phyloP scores from a whole-genome alignment of 192 early-diverging fungal genomes.

The Backusella luteola region DNA sequence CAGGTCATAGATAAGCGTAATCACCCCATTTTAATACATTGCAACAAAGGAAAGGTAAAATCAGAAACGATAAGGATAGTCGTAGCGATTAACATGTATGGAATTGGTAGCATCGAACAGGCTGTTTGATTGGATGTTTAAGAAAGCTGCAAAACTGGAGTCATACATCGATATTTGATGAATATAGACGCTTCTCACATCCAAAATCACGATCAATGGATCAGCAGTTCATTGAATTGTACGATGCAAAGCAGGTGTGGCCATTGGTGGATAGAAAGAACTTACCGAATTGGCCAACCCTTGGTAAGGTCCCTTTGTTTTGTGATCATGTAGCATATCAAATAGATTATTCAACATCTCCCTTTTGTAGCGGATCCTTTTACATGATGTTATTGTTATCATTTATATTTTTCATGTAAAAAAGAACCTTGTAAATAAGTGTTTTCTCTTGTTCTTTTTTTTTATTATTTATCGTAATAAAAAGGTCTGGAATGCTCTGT shows the following conservation, averaged over 20 bases:
- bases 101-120: conserved; percentile 78
- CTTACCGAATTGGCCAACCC: conserved; percentile 69
- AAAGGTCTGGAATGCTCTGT: conserved; percentile 1
- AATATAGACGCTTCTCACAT: conserved; percentile 90
- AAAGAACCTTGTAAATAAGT: not conserved
- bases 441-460: not conserved
- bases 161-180: conserved; percentile 95
- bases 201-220: conserved; percentile 84
- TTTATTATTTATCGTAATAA: not conserved
- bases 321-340: not conserved
- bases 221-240: conserved; percentile 85
- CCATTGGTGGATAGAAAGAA: conserved; percentile 53
- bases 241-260: conserved; percentile 68
- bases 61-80: too few relatives aligned
- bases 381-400: not conserved
- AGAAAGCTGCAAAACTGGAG: conserved; percentile 95
- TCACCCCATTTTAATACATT: conserved; percentile 90
- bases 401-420: not conserved
- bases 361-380: not conserved
- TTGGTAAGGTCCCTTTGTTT: conserved; percentile 27
- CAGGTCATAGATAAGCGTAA: conserved; percentile 58
- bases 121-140: conserved; percentile 92
- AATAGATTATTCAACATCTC: not conserved
- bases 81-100: too few relatives aligned
- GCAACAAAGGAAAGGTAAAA: conserved; percentile 88